These are phyloP conservation scores for sunflower (Helianthus annuus) DNA, from an alignment of 129 eudicot genomes.

Conservation along the genomic window DNA sequence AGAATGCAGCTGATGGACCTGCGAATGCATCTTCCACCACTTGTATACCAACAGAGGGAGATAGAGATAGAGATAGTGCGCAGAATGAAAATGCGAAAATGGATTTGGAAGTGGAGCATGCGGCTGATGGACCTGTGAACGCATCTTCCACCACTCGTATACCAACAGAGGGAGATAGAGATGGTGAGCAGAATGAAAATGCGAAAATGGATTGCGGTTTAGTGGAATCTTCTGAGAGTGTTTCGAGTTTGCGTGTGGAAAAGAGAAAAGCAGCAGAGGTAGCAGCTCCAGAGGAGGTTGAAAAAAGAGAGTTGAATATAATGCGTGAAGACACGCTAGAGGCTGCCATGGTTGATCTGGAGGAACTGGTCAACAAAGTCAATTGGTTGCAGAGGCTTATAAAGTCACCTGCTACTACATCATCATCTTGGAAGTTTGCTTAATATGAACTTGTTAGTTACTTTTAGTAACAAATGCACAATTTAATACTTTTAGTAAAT, in stretches of 20 bases:
- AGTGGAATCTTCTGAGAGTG: conserved; percentile 7
- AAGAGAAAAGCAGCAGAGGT: not conserved
- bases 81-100: not conserved
- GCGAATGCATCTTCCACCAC: not conserved
- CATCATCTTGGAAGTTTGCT: too few species aligned
- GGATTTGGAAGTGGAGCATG: not conserved
- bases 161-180: not conserved
- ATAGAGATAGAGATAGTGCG: not conserved
- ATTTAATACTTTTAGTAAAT: too few species aligned
- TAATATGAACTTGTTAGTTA: too few species aligned
- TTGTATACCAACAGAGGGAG: not conserved
- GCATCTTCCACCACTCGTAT: not conserved
- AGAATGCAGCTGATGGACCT: not conserved
- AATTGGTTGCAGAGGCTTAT: too few species aligned
- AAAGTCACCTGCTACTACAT: too few species aligned
- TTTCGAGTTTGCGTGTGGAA: not conserved
- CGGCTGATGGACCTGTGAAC: not conserved
- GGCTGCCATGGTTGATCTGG: not conserved
- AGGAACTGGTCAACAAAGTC: not conserved
- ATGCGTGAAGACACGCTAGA: not conserved
- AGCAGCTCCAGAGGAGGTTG: not conserved
- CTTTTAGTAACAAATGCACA: too few species aligned
- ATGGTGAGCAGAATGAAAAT: too few species aligned
- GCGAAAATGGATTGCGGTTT: not conserved
- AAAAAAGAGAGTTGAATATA: not conserved